Evolutionary conservation across 345 rosid species (phyloP).

Genomic region (Syzygium oleosum): DNA sequence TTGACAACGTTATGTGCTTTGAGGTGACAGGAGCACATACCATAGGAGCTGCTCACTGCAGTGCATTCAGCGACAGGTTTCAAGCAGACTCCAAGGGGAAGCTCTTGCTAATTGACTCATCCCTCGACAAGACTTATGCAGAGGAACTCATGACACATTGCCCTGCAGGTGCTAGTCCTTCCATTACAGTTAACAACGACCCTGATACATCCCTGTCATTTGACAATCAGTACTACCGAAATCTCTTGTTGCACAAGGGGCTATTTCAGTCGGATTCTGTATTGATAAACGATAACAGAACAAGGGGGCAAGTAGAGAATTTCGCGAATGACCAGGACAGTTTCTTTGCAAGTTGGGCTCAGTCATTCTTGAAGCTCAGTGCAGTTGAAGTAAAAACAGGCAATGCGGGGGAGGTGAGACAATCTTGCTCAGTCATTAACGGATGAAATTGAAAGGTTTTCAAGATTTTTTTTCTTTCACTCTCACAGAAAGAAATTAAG

Average conservation of each 20-base stretch:
- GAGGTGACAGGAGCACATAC: slow-evolving; percentile 60
- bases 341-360: slow-evolving; percentile 54
- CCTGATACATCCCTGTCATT: slow-evolving; percentile 47
- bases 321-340: slow-evolving; percentile 43
- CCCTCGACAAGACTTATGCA: slow-evolving; percentile 46
- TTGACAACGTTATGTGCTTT: neutral
- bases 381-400: slow-evolving; percentile 54
- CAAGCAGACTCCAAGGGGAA: slow-evolving; percentile 39
- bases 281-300: slow-evolving; percentile 39
- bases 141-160: slow-evolving; percentile 38
- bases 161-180: slow-evolving; percentile 30
- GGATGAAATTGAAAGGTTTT: neutral
- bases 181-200: slow-evolving; percentile 45
- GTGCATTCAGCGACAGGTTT: slow-evolving; percentile 57
- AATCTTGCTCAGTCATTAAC: slow-evolving; percentile 33
- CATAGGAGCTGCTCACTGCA: slow-evolving; percentile 71
- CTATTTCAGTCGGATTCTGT: slow-evolving; percentile 72
- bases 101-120: slow-evolving; percentile 28
- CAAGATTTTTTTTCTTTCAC: neutral
- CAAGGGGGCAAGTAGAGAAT: slow-evolving; percentile 41
- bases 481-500: neutral
- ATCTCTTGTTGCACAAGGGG: slow-evolving; percentile 45
- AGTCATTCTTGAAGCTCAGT: slow-evolving; percentile 68
- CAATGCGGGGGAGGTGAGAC: slow-evolving; percentile 64
- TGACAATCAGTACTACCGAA: slow-evolving; percentile 60